A percentile compares a stretch with the other conserved stretches of the same genome.
These are phyloP conservation scores for Syzygium aromaticum DNA, from an alignment of 345 rosid genomes.

Conservation along the genomic window DNA sequence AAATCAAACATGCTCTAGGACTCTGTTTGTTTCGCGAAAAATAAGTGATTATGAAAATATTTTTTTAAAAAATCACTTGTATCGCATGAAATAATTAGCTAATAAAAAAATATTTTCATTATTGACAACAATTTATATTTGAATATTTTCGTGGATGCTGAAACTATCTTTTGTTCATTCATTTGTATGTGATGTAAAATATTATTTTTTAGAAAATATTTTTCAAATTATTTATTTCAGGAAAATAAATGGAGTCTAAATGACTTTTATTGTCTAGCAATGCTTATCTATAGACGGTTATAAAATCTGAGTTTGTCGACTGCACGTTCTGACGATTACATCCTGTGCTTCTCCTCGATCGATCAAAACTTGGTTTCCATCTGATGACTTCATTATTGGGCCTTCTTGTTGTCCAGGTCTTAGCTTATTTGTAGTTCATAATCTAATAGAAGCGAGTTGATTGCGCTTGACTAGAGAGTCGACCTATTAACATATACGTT, in stretches of 20 bases:
- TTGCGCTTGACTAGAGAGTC: background rate
- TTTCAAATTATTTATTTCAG: no score
- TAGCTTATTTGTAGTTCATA: background rate
- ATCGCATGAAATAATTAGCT: no score
- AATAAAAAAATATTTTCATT: no score
- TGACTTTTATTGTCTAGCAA: background rate
- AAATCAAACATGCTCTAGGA: background rate
- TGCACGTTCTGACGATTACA: background rate
- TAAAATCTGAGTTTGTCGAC: background rate
- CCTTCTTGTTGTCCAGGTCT: background rate
- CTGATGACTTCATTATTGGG: background rate
- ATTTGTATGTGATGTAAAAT: no score
- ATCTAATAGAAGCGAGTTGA: background rate
- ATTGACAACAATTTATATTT: no score
- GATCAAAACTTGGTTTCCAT: background rate
- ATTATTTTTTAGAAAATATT: no score
- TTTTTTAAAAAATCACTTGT: no score
- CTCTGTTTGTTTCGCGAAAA: no score
- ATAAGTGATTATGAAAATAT: no score
- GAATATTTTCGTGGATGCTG: no score
- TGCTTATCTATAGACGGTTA: background rate
- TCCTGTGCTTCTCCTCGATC: background rate
- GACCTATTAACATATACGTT: background rate
- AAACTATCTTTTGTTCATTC: no score
- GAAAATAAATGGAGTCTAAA: background rate